Evolutionary conservation across 805 yeast genomes (phyloP).

Genomic region (Phaffomyces opuntiae): DNA sequence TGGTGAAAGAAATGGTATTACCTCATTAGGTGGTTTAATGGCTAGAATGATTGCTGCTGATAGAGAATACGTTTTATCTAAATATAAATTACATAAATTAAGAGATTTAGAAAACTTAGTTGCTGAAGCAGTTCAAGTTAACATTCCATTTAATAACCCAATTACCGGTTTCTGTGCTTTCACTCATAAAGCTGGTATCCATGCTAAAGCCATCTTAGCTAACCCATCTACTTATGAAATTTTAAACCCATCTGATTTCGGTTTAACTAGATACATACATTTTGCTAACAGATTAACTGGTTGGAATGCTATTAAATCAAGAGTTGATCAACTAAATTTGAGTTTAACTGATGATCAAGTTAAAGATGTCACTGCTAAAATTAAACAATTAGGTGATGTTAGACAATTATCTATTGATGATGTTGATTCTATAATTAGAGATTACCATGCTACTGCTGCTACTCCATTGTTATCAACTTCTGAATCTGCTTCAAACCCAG

Average conservation of each 20-base stretch:
- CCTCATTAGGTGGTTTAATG: conserved; percentile 96
- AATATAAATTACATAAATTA: conserved; percentile 91
- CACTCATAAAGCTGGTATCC: conserved; percentile 99
- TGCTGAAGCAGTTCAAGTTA: conserved; percentile 95
- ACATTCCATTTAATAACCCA: conserved; percentile 96
- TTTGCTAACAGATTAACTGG: conserved; percentile 98
- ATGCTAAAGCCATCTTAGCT: conserved; percentile 96
- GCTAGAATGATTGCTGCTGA: conserved; percentile 99
- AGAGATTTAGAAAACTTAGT: conserved; percentile 94
- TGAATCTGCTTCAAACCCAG: conserved; percentile 21
- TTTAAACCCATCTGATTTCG: conserved; percentile 89
- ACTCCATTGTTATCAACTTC: conserved; percentile 39
- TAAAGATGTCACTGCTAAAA: conserved; percentile 91
- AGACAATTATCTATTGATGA: conserved; percentile 93
- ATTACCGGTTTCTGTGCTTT: conserved; percentile 99
- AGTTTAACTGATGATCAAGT: conserved; percentile 85
- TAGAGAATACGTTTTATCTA: conserved; percentile 89
- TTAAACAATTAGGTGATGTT: conserved; percentile 91
- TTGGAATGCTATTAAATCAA: conserved; percentile 97
- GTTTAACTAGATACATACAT: conserved; percentile 92
- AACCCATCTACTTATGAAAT: conserved; percentile 99
- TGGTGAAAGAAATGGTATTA: conserved; percentile 98
- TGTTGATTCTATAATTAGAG: conserved; percentile 94
- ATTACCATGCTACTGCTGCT: conserved; percentile 72
- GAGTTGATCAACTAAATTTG: conserved; percentile 95